These are phyloP conservation scores for Medicago ruthenica DNA, from an alignment of 306 rosid genomes.

Conservation along the genomic window DNA sequence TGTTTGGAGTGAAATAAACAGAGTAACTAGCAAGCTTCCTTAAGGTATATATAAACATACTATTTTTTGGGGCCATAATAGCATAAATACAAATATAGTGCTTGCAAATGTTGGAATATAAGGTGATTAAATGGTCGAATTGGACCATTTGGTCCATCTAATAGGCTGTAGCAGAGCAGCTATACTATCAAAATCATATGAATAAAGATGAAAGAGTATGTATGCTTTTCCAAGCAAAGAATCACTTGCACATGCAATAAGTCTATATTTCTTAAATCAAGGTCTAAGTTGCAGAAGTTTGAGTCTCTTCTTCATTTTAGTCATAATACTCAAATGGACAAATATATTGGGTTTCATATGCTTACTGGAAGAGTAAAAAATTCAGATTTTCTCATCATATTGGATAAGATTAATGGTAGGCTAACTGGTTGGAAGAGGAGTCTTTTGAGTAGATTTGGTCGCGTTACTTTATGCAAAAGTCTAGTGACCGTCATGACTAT, in stretches of 20 bases:
- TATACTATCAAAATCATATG: neutral
- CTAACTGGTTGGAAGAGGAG: too few relatives aligned
- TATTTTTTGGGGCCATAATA: neutral
- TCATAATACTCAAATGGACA: too few relatives aligned
- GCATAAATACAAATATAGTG: constrained; percentile 32
- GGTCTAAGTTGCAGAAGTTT: too few relatives aligned
- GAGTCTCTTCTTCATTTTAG: too few relatives aligned
- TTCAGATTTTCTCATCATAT: too few relatives aligned
- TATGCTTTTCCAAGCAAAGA: constrained; percentile 38
- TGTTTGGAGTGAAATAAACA: constrained; percentile 2
- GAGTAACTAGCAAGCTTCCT: neutral
- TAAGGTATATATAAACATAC: neutral
- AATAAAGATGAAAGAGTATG: neutral
- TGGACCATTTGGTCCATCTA: constrained; percentile 46
- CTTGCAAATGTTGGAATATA: constrained; percentile 16
- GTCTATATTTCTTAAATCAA: neutral
- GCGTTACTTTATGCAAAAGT: too few relatives aligned
- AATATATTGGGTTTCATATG: too few relatives aligned
- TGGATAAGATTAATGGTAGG: too few relatives aligned
- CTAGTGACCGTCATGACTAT: too few relatives aligned
- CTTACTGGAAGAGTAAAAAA: too few relatives aligned
- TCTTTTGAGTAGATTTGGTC: too few relatives aligned
- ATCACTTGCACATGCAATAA: constrained; percentile 37
- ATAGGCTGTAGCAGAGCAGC: neutral
- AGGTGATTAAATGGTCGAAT: neutral